Evolutionary conservation across 2,329 filamentous ascomycete genomes (phyloP).

Genomic region (Elsinoe perseae): DNA sequence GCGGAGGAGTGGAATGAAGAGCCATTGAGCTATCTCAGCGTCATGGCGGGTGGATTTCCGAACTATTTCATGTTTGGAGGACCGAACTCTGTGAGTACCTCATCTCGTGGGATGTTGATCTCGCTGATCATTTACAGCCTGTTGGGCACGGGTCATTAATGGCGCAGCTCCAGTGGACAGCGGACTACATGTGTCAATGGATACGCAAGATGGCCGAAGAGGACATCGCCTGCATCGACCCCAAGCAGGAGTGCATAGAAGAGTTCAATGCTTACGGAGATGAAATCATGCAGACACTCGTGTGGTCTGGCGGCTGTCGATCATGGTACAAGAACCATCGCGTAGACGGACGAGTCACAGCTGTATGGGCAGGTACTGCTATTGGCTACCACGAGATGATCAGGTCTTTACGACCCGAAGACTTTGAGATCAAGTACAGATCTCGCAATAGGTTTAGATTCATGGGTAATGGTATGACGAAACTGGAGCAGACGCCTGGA

Average conservation of each 20-base stretch:
- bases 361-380: constrained; percentile 26
- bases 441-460: constrained; percentile 40
- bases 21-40: constrained; percentile 25
- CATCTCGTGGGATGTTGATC: constrained; percentile 15
- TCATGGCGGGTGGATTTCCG: constrained; percentile 26
- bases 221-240: constrained; percentile 23
- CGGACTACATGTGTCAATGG: constrained; percentile 28
- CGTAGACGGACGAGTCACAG: constrained; percentile 27
- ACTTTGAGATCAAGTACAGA: constrained; percentile 42
- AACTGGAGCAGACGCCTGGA: constrained; percentile 21
- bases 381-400: constrained; percentile 28
- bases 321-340: constrained; percentile 26
- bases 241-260: constrained; percentile 25
- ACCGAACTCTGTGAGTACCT: background rate
- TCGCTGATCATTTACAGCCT: constrained; percentile 18
- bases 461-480: constrained; percentile 44
- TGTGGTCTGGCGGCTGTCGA: constrained; percentile 27
- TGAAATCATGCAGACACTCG: constrained; percentile 28
- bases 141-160: constrained; percentile 25
- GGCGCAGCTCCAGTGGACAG: constrained; percentile 18
- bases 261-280: constrained; percentile 27
- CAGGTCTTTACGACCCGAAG: constrained; percentile 38
- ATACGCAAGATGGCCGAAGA: constrained; percentile 26
- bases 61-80: constrained; percentile 28
- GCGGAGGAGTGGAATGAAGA: constrained; percentile 25